phyloP scores from a whole-genome alignment of 2,329 filamentous ascomycete species.

The Ceratocystis albifundus region DNA sequence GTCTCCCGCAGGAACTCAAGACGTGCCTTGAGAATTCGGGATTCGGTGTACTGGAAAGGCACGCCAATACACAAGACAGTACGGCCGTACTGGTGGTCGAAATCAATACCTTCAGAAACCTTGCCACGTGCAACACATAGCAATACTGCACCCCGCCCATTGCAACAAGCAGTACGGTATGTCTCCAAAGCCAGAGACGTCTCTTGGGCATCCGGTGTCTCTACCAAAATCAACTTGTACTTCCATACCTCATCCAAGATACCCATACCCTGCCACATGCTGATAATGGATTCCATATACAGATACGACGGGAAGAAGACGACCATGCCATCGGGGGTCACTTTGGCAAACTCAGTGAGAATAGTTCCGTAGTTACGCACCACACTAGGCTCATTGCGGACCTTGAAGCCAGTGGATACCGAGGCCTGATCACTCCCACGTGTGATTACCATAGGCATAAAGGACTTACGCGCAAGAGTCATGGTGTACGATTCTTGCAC shows the following conservation, averaged over 20 bases:
- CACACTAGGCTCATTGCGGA: conserved; percentile 91
- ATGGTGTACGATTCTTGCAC: conserved; percentile 96
- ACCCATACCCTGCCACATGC: conserved; percentile 98
- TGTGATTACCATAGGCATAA: conserved; percentile 95
- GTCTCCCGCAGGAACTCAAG: conserved; percentile 95
- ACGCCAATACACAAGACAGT: conserved; percentile 94
- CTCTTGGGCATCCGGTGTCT: conserved; percentile 94
- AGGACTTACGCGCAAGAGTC: conserved; percentile 88
- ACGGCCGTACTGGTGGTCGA: conserved; percentile 94
- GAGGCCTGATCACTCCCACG: conserved; percentile 87
- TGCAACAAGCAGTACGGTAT: conserved; percentile 94
- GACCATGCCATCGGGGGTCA: conserved; percentile 95
- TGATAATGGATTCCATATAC: conserved; percentile 98
- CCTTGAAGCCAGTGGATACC: conserved; percentile 87
- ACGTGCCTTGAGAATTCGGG: conserved; percentile 86
- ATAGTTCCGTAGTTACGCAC: conserved; percentile 93
- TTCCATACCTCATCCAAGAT: conserved; percentile 98
- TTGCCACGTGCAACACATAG: conserved; percentile 95
- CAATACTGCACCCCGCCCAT: conserved; percentile 83
- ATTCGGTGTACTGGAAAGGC: conserved; percentile 97
- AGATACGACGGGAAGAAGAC: conserved; percentile 98
- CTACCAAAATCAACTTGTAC: conserved; percentile 94
- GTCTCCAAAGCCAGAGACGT: conserved; percentile 92
- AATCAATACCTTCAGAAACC: conserved; percentile 96
- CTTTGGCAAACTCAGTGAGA: conserved; percentile 85